Base-by-base conservation (phyloP, 306 rosid genomes). In the Fragaria vesca region DNA sequence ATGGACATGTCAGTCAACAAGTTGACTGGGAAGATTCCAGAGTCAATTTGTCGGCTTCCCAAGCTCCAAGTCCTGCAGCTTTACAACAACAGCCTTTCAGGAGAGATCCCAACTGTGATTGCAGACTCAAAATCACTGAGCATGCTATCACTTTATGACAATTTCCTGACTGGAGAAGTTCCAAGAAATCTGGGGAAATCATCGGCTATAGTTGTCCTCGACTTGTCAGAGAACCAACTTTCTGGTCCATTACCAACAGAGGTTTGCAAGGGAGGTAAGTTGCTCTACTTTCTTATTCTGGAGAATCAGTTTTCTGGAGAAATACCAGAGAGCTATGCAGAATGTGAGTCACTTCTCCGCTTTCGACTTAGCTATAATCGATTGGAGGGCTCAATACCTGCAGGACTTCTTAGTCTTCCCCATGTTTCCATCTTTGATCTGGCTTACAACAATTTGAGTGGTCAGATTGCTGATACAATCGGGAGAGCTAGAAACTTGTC, bases 1-100 rank as follows among this genome's bases (percentile, higher is more conserved):
- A 69, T 96, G 69, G 99, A 96, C 74, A 88, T 93, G 88, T 96
- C 99, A 8, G 99, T 96, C 79, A 96, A 96, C 75, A 85, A 68
- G 72, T 79, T 96, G 66, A 78, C 85, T 0, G 99, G 99, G 4
- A 83, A 71, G 3, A 85, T 96, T 50, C 97, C 98, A 1, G 96
- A 83, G 4, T 83, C 97, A 1, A 66, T 96, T 1, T 96, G 90
- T 66, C 82, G 85, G 6, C 92, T 96, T 77, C 97, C 99, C 12
- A 88, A 86, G 71, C 98, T 96, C 32, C 67, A 87, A 70, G 97
- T 86, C 6, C 76, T 96, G 66, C 99, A 96, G 81, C 81, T 96
- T 76, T 96, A 96, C 91, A 96, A 96, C 83, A 96, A 96, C 76
- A 90, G 89, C 61, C 91, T 96, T 43, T 62, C 78, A 1, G 98